Evolutionary conservation across 2,329 filamentous ascomycete genomes (phyloP), one percentile per base, ranked within the genome.

Genomic region (Akanthomyces uredinophilus): DNA sequence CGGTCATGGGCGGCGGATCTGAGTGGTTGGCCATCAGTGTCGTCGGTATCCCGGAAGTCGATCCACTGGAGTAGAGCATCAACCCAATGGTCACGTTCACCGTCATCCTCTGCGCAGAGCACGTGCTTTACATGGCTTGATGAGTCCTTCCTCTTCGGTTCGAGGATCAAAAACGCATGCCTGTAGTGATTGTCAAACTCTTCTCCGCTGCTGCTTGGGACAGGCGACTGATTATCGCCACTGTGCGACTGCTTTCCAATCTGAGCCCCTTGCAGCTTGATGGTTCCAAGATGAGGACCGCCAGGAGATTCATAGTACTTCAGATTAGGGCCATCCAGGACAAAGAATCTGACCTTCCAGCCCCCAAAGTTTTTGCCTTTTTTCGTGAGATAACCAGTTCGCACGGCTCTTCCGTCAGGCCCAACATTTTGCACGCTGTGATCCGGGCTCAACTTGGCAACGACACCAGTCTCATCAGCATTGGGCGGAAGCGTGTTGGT

Each of bases 331-430:
- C 84, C 83, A 58, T 86, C 83, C 14, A 86, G 77, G 24, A 85
- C 76, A 69, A 87, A 88, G 70, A 85, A 87, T 39, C 85, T 78
- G 13, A 92, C 93, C 76, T 99, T 99, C 95, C 95, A 99, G 54
- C 95, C 95, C 57, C 95, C 95, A 77, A 99, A 99, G 70, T 98
- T 98, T 81, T 99, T 99, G 54, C 95, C 95, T 68, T 91, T 86
- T 78, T 99, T 99, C 2, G 95, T 98, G 55, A 99, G 79, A 74
- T 98, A 99, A 10, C 95, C 95, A 71, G 88, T 93, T 70, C 91
- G 92, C 63, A 87, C 82, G 10, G 89, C 86, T 54, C 87, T 85
- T 4, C 87, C 86, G 68, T 88, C 85, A 6, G 85, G 81, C 0
- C 86, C 84, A 4, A 79, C 77, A 70, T 72, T 60, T 71, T 73